phyloP scores from a whole-genome alignment of 2,329 filamentous ascomycete species.

The Diaporthe destruens region DNA sequence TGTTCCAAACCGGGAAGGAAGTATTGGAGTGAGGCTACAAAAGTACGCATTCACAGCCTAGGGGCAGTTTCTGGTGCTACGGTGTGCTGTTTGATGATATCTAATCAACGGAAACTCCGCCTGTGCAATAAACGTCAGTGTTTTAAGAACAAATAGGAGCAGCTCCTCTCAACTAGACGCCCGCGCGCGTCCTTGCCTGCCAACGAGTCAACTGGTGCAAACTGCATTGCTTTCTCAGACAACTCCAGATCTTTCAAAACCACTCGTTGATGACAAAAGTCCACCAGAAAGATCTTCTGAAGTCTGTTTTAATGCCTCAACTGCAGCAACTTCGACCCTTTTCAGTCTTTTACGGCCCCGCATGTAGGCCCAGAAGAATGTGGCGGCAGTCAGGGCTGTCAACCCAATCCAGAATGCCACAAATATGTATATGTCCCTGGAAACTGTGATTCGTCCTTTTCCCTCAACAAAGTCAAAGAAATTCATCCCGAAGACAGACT shows the following conservation, averaged over 20 bases:
- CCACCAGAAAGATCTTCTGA: background rate
- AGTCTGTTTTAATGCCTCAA: background rate
- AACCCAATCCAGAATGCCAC: slow-evolving; percentile 31
- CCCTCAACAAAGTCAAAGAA: slow-evolving; percentile 42
- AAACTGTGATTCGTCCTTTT: background rate
- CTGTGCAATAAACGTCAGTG: background rate
- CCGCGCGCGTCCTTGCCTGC: no score
- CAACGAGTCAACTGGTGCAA: no score
- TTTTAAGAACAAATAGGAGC: no score
- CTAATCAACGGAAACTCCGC: background rate
- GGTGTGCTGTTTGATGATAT: no score
- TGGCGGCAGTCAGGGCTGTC: slow-evolving; percentile 14
- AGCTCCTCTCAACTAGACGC: no score
- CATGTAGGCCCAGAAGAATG: slow-evolving; percentile 23
- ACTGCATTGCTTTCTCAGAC: background rate
- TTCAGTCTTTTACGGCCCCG: slow-evolving; percentile 3
- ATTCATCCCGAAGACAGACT: slow-evolving; percentile 44
- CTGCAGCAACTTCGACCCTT: background rate
- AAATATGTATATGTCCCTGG: slow-evolving; percentile 32
- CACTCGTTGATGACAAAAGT: background rate
- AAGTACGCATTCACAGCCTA: background rate
- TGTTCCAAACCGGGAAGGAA: background rate
- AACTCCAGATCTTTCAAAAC: background rate
- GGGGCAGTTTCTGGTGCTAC: background rate
- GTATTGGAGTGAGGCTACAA: background rate